Base-by-base conservation (phyloP, 257 asterid genomes). In the Forsythia viridissima region DNA sequence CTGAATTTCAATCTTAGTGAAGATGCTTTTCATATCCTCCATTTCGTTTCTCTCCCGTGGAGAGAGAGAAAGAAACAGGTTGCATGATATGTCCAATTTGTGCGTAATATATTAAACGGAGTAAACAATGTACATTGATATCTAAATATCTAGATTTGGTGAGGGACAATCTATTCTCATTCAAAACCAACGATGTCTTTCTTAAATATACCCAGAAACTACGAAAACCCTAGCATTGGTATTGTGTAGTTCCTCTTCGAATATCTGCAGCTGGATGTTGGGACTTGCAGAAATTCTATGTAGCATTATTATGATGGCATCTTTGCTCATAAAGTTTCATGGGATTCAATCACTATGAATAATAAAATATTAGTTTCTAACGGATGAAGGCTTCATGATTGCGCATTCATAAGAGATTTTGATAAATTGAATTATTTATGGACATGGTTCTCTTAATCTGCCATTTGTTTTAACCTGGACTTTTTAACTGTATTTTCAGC, bases 401-500 rank as follows among this genome's bases (percentile, higher is more conserved):
- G 68, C 69, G 10, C 41, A 48, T 43, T 70, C 11, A 20, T 73
- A 55, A 20, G 76, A 46, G 21, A 18, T 40, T 80, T 77, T 11
- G 73, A 66, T 51, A 55, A 30, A 46, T 80, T 82, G 76, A 36
- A 44, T 52, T 77, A 63, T 75, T 36, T 72, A 52, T 41, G 63
- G 15, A 7, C 69, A 3, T 73, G 44, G 61, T 51, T 75, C 12
- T 77, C 37, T 34, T 15, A 52, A 2, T 78, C 39, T 30, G 71
- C 24, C 71, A 11, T 71, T 76, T 66, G 18, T 76, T 83, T 86
- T 83, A 74, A 79, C 68, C 41, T 66, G 55, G 71, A 61, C 61
- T 76, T 68, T 79, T 85, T 74, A 13, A 51, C 80, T 82, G 76
- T 77, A 51, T 78, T 78, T 87, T 75, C 97, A 95, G 99, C 94